A percentile compares a stretch with the other conserved stretches of the same genome.
phyloP scores from a whole-genome alignment of 2,329 filamentous ascomycete species.

The Epichloe baconii region DNA sequence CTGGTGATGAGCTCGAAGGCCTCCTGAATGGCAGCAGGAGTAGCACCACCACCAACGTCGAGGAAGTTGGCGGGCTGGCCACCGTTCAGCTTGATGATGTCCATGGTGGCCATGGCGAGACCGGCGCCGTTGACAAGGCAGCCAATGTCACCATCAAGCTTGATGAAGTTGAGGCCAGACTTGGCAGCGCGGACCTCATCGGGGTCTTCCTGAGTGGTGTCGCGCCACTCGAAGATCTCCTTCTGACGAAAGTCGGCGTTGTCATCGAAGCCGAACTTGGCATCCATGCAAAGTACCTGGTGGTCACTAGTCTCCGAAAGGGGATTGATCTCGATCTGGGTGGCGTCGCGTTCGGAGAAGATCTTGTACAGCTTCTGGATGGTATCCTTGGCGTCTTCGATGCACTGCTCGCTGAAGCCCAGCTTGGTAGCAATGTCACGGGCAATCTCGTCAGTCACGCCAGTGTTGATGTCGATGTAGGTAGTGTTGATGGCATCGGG shows the following conservation, averaged over 20 bases:
- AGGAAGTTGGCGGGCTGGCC: constrained; percentile 96
- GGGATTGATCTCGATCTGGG: constrained; percentile 99
- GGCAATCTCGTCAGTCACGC: constrained; percentile 92
- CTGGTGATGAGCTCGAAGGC: constrained; percentile 98
- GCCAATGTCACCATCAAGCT: constrained; percentile 97
- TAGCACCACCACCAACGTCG: constrained; percentile 95
- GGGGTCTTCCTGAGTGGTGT: constrained; percentile 87
- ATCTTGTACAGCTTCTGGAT: constrained; percentile 99
- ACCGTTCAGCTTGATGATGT: constrained; percentile 99
- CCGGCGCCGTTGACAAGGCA: constrained; percentile 98
- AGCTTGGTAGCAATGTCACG: constrained; percentile 80
- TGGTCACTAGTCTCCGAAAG: constrained; percentile 97
- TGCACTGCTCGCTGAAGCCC: constrained; percentile 95
- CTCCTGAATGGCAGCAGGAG: constrained; percentile 89
- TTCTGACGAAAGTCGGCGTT: constrained; percentile 98
- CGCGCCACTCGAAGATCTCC: constrained; percentile 88
- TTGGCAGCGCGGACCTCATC: constrained; percentile 96
- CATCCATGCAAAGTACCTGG: constrained; percentile 97
- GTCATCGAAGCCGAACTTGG: constrained; percentile 97
- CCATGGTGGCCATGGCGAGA: constrained; percentile 99
- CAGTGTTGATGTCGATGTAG: constrained; percentile 82
- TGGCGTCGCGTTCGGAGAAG: constrained; percentile 96
- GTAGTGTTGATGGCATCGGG: constrained; percentile 93
- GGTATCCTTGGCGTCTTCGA: constrained; percentile 87
- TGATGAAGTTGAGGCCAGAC: constrained; percentile 98